Conservation (phyloP, 768 basidiomycete species). For the Phaeotremella fagi region DNA sequence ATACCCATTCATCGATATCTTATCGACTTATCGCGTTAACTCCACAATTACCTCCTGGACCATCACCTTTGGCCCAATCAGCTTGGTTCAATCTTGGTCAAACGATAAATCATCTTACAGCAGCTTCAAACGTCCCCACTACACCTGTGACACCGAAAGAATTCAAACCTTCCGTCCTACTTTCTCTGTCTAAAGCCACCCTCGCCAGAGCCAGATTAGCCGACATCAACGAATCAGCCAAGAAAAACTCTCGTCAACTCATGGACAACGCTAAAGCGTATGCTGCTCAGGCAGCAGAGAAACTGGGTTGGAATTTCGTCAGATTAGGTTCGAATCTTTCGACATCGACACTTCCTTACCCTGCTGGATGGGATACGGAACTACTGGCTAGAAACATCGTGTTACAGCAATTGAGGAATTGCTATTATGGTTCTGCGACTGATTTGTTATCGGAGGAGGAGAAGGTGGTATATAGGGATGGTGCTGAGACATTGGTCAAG, state of each 20-base stretch:
- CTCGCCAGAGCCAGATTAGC: constrained; percentile 26
- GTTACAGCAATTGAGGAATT: constrained; percentile 27
- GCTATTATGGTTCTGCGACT: constrained; percentile 14
- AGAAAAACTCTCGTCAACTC: constrained; percentile 29
- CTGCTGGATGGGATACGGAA: constrained; percentile 42
- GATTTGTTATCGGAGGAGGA: constrained; percentile 16
- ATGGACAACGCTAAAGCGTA: constrained; percentile 42
- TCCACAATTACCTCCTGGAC: constrained; percentile 25
- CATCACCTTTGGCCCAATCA: constrained; percentile 29
- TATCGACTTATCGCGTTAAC: constrained; percentile 23
- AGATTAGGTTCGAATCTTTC: constrained; percentile 3
- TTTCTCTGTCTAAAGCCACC: constrained; percentile 22
- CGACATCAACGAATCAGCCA: constrained; percentile 31
- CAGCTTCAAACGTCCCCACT: constrained; percentile 30
- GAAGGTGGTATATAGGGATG: background rate
- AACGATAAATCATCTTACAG: constrained; percentile 22
- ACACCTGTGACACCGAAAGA: constrained; percentile 20
- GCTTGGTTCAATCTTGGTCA: constrained; percentile 34
- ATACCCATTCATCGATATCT: constrained; percentile 31
- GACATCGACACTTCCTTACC: constrained; percentile 19
- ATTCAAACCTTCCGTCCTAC: constrained; percentile 31
- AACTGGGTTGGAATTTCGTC: constrained; percentile 18
- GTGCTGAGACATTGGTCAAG: constrained; percentile 3
- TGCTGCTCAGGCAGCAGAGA: constrained; percentile 26
- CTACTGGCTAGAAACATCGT: constrained; percentile 20